A percentile compares a stretch with the other conserved stretches of the same genome.
Conservation (phyloP, 192 early-diverging fungal genomes). For the Linnemannia schmuckeri region DNA sequence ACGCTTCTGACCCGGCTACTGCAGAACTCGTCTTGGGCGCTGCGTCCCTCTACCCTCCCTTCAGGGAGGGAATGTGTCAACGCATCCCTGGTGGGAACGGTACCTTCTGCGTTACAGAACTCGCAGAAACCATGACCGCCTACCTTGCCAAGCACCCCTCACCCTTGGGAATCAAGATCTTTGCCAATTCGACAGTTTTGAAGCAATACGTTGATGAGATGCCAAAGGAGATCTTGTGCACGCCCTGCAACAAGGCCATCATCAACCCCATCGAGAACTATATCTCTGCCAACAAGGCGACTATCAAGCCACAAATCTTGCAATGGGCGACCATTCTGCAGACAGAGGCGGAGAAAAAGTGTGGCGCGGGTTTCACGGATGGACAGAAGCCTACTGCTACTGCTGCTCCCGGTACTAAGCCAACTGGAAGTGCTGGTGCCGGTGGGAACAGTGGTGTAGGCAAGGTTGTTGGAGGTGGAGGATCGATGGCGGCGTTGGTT, state of each 20-base stretch:
- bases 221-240: constrained; percentile 38
- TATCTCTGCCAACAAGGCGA: constrained; percentile 16
- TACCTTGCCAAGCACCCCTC: constrained; percentile 27
- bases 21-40: constrained; percentile 33
- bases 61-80: constrained; percentile 35
- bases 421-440: background rate
- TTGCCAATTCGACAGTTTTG: constrained; percentile 30
- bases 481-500: background rate
- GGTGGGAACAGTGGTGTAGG: background rate
- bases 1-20: constrained; percentile 20
- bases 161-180: constrained; percentile 28
- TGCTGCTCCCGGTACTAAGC: background rate
- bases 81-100: constrained; percentile 19
- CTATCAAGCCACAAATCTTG: background rate
- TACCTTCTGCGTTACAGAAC: constrained; percentile 38
- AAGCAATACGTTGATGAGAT: constrained; percentile 33
- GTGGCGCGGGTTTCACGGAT: constrained; percentile 40
- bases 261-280: constrained; percentile 51
- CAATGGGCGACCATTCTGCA: constrained; percentile 35
- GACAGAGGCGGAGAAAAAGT: constrained; percentile 32
- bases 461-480: background rate
- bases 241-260: constrained; percentile 49
- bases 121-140: constrained; percentile 17
- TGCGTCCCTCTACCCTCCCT: constrained; percentile 19
- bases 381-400: constrained; percentile 17